Evolutionary conservation across 306 rosid genomes (phyloP), one percentile per base, ranked within the genome.

Genomic region (Trifolium fragiferum): DNA sequence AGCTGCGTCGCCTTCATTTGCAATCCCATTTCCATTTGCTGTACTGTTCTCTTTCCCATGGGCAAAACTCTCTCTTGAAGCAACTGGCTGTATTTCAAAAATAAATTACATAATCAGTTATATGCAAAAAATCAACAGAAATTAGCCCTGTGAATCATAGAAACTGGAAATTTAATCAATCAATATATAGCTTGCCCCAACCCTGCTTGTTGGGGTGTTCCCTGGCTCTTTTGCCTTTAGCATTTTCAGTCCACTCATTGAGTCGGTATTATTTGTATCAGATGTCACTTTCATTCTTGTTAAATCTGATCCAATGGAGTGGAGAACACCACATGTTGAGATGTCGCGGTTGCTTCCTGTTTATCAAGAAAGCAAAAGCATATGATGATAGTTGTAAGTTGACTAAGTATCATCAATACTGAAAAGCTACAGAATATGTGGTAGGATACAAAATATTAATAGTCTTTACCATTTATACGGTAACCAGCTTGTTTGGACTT

Each of bases 41-140:
- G 80, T 84, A 81, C 33, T 64, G 53, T 79, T 82, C 73, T 88
- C 92, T 70, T 82, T 82, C 21, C 88, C 90, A 10, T 63, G 78
- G n/a, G 86, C 94, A 57, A 84, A 87, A 74, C 97, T 94, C 79
- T 94, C 99, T 76, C 97, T 87, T 51, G 97, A 94, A 50, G 88
- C 82, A 46, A 75, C 89, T 57, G 96, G 96, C 99, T 94, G 92
- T 62, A 67, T 8, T 78, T 27, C 61, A 66, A 30, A 35, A 61
- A 40, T 19, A 57, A 10, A 55, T 32, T 38, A 50, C 23, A 63
- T 72, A 47, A 64, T 79, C 43, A 76, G 46, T 18, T 59, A 44
- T 50, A 54, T 20, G 63, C 9, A 15, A 65, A 30, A 49, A 66
- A 16, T 53, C 25, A 23, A 35, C 10, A 18, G 38, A 54, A 66